Evolutionary conservation across 306 rosid species (phyloP).

Genomic region (Mimosa bimucronata): DNA sequence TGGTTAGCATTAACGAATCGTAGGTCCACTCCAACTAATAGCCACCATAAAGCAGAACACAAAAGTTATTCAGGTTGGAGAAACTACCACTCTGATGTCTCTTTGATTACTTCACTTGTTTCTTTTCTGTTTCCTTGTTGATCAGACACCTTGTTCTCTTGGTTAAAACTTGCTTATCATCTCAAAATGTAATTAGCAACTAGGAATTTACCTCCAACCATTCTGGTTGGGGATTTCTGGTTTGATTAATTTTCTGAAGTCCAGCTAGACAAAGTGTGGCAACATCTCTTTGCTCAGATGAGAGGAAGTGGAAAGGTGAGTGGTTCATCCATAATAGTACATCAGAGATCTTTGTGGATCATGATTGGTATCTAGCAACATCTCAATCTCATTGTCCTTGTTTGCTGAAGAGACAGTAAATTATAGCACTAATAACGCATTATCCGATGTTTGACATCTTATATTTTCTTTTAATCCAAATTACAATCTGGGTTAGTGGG

Average conservation of each 20-base stretch:
- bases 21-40: constrained; percentile 59
- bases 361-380: constrained; percentile 16
- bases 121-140: constrained; percentile 26
- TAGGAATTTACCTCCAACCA: neutral
- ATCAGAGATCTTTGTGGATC: neutral
- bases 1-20: constrained; percentile 41
- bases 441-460: neutral
- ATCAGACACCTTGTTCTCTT: constrained; percentile 14
- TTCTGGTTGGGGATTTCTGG: neutral
- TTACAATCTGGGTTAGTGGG: neutral
- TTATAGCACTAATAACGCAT: constrained; percentile 16
- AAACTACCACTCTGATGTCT: constrained; percentile 40
- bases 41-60: constrained; percentile 36
- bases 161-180: neutral
- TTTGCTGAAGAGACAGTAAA: constrained; percentile 10
- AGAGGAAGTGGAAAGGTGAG: neutral
- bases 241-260: neutral
- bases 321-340: constrained; percentile 33
- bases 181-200: neutral
- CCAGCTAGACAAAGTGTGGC: neutral
- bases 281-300: neutral
- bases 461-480: neutral
- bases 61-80: constrained; percentile 29
- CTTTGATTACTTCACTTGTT: constrained; percentile 16
- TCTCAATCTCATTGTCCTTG: constrained; percentile 25